A percentile compares a stretch with the other conserved stretches of the same genome.
Conservation (phyloP, 129 eudicot genomes). For the Kitagawia praeruptora region DNA sequence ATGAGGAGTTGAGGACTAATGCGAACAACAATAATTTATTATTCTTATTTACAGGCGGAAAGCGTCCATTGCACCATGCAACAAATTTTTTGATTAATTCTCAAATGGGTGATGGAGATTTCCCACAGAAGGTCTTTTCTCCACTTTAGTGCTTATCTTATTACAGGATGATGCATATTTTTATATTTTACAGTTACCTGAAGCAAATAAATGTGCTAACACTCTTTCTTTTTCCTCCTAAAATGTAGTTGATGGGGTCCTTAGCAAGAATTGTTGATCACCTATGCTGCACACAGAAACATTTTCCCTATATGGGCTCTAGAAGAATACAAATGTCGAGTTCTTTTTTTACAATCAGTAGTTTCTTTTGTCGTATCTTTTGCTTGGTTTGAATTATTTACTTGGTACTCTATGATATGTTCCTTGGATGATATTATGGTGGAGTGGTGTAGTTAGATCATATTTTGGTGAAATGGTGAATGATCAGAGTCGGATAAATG, state of each 20-base stretch:
- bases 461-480: too few species aligned
- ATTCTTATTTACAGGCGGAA: not conserved
- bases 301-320: conserved; percentile 92
- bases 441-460: too few species aligned
- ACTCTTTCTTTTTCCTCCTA: not conserved
- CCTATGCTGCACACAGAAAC: conserved; percentile 82
- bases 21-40: too few species aligned
- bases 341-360: too few species aligned
- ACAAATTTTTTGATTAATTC: not conserved
- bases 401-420: too few species aligned
- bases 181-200: not conserved
- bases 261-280: conserved; percentile 80
- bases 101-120: not conserved
- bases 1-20: not conserved
- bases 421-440: too few species aligned
- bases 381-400: too few species aligned
- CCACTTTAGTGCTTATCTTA: not conserved
- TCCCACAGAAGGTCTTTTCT: not conserved
- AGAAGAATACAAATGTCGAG: conserved; percentile 62
- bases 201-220: not conserved
- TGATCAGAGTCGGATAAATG: too few species aligned
- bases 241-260: conserved; percentile 73
- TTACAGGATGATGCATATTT: not conserved
- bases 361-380: too few species aligned
- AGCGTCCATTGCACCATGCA: not conserved